Base-by-base conservation (phyloP, 805 yeast species). In the Yamadazyma insecticola region DNA sequence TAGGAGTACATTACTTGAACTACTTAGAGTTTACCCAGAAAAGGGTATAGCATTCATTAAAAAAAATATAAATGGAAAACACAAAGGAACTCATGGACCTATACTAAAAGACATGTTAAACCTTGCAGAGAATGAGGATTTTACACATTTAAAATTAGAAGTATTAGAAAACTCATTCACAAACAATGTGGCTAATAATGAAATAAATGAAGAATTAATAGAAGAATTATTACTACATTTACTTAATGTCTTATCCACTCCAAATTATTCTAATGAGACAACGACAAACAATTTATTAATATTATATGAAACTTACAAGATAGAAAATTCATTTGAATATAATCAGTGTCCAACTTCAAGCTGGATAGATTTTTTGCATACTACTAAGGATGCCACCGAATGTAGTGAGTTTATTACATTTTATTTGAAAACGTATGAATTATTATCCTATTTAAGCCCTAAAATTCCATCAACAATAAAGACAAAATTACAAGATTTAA, bases 321-420 rank as follows among this genome's bases (percentile, higher is more conserved):
- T 53, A 6, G 64, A 62, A 22, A 58, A 56, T 32, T 35, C 47
- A 7, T 44, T 63, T 22, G 29, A 37, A 1, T n/a, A n/a, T n/a
- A 32, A 28, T 10, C 37, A 34, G 16, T 55, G 53, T 14, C 42
- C 52, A 1, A 33, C 35, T 11, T 40, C 55, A 6, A 43, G 59
- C 16, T 65, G 70, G 70, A 37, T 55, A 7, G 67, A 60, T 22
- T 65, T 50, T 33, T 32, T 65, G 12, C 49, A 44, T 13, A 30
- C 52, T 5, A 46, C 55, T 18, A 37, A 47, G 29, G 43, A 42
- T 15, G 39, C 48, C 24, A 47, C 57, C 17, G 66, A 57, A 15
- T 52, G 59, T 25, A 42, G 39, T 16, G 50, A 45, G 2, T 50
- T 62, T 17, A 37, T 55, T 8, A 45, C 37, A 8, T 28, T 50